phyloP scores from a whole-genome alignment of 129 eudicot species.

The Escallonia rubra region DNA sequence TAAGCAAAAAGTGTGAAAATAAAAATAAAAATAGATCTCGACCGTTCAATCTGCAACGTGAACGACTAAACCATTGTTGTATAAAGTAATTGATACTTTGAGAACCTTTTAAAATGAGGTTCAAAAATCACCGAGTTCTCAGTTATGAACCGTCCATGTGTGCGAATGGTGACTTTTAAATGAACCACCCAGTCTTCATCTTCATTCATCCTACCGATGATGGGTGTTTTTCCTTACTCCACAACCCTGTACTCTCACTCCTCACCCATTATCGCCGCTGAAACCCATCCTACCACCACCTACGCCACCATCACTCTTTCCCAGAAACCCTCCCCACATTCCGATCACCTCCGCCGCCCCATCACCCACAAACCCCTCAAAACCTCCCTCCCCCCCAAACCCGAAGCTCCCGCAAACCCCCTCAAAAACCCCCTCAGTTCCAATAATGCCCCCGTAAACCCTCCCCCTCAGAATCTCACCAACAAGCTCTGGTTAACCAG shows the following conservation, averaged over 20 bases:
- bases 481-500: slow-evolving; percentile 82
- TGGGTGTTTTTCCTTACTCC: slow-evolving; percentile 61
- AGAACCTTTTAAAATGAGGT: too few relatives aligned
- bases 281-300: slow-evolving; percentile 32
- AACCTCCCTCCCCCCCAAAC: slow-evolving; percentile 15
- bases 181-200: too few relatives aligned
- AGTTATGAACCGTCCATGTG: too few relatives aligned
- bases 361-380: slow-evolving; percentile 31
- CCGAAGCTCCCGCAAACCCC: slow-evolving; percentile 29
- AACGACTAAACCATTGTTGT: too few relatives aligned
- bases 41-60: too few relatives aligned
- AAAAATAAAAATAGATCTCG: too few relatives aligned
- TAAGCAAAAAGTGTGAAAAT: too few relatives aligned
- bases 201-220: too few relatives aligned
- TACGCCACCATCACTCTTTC: slow-evolving; percentile 14
- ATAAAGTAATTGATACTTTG: too few relatives aligned
- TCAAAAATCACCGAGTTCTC: too few relatives aligned
- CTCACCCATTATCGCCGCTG: slow-evolving; percentile 27
- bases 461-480: slow-evolving; percentile 45
- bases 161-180: too few relatives aligned
- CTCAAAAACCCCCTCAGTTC: slow-evolving; percentile 38
- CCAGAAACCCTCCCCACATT: slow-evolving; percentile 29
- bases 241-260: slow-evolving; percentile 39
- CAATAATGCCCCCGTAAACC: slow-evolving; percentile 12
- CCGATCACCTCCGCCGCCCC: slow-evolving; percentile 44